Percentiles rank a stretch among this genome's conserved stretches.
phyloP scores from a whole-genome alignment of 2,329 filamentous ascomycete genomes.

The Ilyonectria mors-panacis region DNA sequence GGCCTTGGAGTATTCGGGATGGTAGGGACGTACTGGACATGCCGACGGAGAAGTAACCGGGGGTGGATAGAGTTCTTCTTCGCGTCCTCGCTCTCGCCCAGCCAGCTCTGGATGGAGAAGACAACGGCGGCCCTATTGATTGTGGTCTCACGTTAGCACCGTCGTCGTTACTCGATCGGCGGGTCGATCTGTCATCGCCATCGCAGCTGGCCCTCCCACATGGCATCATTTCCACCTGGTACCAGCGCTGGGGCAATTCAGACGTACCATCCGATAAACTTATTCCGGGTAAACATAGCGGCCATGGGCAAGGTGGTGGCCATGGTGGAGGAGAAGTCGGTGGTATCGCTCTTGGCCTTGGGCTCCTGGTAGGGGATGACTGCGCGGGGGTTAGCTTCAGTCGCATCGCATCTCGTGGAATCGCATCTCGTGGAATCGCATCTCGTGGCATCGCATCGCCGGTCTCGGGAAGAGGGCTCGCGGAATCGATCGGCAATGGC shows the following conservation, averaged over 20 bases:
- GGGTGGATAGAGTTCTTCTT: constrained; percentile 77
- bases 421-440: constrained; percentile 8
- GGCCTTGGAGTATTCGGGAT: neutral
- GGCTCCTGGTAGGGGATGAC: constrained; percentile 92
- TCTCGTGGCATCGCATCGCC: constrained; percentile 18
- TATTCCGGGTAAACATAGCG: constrained; percentile 93
- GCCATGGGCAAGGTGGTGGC: constrained; percentile 93
- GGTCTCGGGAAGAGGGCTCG: too few relatives aligned
- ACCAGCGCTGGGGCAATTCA: neutral
- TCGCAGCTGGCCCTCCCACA: constrained; percentile 2
- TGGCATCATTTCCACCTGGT: constrained; percentile 21
- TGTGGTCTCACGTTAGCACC: constrained; percentile 5
- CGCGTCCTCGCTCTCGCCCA: constrained; percentile 79
- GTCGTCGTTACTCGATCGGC: constrained; percentile 27
- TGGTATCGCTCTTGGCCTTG: constrained; percentile 71
- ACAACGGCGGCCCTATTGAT: constrained; percentile 78
- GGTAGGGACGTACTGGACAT: constrained; percentile 77
- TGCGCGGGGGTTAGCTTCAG: constrained; percentile 55
- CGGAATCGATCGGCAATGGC: neutral
- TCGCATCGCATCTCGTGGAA: constrained; percentile 18
- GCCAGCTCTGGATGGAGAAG: constrained; percentile 82
- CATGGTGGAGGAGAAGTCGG: constrained; percentile 81
- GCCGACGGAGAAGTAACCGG: constrained; percentile 78
- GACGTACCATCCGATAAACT: constrained; percentile 78
- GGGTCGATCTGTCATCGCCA: constrained; percentile 14